A percentile compares a stretch with the other conserved stretches of the same genome.
Conservation (phyloP, 148 eudicot genomes). For the Vaccinium myrtillus region DNA sequence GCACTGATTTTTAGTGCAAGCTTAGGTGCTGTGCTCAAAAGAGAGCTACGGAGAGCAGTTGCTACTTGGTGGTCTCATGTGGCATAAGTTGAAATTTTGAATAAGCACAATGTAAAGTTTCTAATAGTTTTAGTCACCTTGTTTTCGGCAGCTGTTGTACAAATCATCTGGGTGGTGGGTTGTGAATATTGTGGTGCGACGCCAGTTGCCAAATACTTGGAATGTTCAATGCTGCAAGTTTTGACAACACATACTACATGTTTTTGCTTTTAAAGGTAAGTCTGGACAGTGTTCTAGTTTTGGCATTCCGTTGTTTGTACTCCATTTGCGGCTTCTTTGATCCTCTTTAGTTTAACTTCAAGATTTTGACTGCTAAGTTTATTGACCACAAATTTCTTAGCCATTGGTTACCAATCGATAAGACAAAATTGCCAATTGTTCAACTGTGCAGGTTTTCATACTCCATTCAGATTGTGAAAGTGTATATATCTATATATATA, state of each 20-base stretch:
- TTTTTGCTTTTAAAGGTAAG: not conserved
- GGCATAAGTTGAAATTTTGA: constrained; percentile 3
- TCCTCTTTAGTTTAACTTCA: not conserved
- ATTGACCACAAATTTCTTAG: not conserved
- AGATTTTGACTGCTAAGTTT: not conserved
- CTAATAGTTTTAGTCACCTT: not conserved
- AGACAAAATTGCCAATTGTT: not conserved
- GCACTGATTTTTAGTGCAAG: constrained; percentile 36
- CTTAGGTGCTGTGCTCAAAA: not conserved
- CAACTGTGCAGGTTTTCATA: not conserved
- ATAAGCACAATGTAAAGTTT: not conserved
- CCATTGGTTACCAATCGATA: not conserved
- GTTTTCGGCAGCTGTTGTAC: not conserved
- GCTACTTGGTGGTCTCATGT: not conserved
- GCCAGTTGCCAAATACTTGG: not conserved
- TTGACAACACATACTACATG: not conserved
- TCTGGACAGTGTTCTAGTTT: not conserved
- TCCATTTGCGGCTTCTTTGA: not conserved
- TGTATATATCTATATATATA: no score
- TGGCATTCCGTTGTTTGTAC: not conserved
- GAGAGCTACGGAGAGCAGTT: not conserved
- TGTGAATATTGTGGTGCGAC: constrained; percentile 1
- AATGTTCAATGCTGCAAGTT: not conserved
- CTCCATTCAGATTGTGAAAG: no score
- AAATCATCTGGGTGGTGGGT: constrained; percentile 3